Evolutionary conservation across 495 filamentous ascomycete species (phyloP).

Genomic region (Ascodesmis nigricans): DNA sequence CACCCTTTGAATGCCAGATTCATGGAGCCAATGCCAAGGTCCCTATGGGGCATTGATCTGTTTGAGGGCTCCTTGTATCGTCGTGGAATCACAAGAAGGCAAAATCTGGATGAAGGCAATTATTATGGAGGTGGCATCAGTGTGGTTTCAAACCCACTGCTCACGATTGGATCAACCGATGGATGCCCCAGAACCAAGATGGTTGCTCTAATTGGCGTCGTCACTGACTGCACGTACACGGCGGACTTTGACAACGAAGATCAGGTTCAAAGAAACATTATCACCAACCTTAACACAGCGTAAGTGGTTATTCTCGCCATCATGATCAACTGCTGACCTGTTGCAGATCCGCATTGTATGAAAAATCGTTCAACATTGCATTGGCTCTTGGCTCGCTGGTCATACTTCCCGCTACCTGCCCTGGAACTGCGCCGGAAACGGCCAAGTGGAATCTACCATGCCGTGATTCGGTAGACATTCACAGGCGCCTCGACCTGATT

Average conservation of each 20-base stretch:
- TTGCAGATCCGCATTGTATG: slow-evolving; percentile 47
- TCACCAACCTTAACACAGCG: slow-evolving; percentile 64
- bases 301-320: slow-evolving; percentile 6
- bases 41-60: no score
- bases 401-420: slow-evolving; percentile 45
- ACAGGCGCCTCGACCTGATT: slow-evolving; percentile 64
- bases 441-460: slow-evolving; percentile 71
- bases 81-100: slow-evolving; percentile 11
- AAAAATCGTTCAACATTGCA: slow-evolving; percentile 80
- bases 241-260: slow-evolving; percentile 36
- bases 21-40: no score
- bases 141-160: slow-evolving; percentile 60
- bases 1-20: slow-evolving; percentile 16
- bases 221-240: slow-evolving; percentile 79
- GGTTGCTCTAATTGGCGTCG: slow-evolving; percentile 78
- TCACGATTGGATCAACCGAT: slow-evolving; percentile 53
- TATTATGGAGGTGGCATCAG: slow-evolving; percentile 41
- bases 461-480: slow-evolving; percentile 37
- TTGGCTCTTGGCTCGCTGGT: slow-evolving; percentile 73
- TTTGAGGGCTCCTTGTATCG: slow-evolving; percentile 8
- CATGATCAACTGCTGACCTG: slow-evolving; percentile 7
- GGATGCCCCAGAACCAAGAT: slow-evolving; percentile 76
- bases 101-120: slow-evolving; percentile 12
- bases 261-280: slow-evolving; percentile 44
- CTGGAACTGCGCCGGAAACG: slow-evolving; percentile 35